These are phyloP conservation scores for Hortiboletus flavorubellus DNA, from an alignment of 768 basidiomycete genomes.

Conservation along the genomic window DNA sequence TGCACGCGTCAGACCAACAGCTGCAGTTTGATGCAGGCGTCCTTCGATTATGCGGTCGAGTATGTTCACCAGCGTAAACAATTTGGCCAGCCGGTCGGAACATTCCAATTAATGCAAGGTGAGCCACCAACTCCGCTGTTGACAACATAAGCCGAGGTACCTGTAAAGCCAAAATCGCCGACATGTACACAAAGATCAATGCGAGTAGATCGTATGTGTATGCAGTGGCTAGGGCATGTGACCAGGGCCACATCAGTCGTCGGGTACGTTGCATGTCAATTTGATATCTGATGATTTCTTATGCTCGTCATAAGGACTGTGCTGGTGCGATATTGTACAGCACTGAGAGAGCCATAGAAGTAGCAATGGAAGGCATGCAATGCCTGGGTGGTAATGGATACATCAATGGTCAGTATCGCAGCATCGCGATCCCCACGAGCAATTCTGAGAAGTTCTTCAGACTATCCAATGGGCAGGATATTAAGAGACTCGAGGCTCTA, in stretches of 20 bases:
- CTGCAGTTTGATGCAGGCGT: conserved; percentile 83
- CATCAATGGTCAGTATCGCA: conserved; percentile 67
- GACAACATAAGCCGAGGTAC: background rate
- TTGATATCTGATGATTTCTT: background rate
- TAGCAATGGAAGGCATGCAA: conserved; percentile 89
- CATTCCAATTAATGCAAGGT: conserved; percentile 97
- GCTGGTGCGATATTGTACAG: conserved; percentile 94
- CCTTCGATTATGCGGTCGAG: conserved; percentile 83
- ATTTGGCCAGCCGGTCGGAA: conserved; percentile 82
- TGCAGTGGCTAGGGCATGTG: conserved; percentile 87
- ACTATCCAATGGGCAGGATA: conserved; percentile 87
- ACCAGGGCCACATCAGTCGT: conserved; percentile 72
- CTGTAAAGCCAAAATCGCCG: conserved; percentile 70
- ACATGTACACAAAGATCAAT: conserved; percentile 93
- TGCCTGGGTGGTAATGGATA: conserved; percentile 95
- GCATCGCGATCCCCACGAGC: background rate
- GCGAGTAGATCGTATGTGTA: conserved; percentile 91
- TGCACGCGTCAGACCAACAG: conserved; percentile 5
- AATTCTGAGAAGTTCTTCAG: conserved; percentile 37
- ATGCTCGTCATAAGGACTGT: conserved; percentile 65
- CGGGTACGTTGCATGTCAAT: conserved; percentile 45
- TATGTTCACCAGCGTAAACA: conserved; percentile 94
- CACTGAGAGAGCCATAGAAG: conserved; percentile 88
- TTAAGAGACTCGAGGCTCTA: conserved; percentile 86
- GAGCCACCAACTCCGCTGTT: conserved; percentile 8